Conservation (phyloP, 1,284 basidiomycete genomes). For the Trametes polyzona region DNA sequence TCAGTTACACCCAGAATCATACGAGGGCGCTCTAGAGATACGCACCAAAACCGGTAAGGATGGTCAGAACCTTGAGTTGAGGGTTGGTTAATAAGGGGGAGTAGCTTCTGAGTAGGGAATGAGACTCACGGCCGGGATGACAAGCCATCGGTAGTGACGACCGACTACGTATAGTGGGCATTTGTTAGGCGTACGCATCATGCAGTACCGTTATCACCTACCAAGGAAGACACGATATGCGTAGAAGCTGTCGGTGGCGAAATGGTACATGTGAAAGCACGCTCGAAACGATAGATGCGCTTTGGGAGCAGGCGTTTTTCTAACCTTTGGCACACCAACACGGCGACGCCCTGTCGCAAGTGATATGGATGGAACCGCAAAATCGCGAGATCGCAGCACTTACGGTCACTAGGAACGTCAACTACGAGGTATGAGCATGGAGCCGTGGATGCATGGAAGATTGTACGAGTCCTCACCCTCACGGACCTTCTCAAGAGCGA, state of each 20-base stretch:
- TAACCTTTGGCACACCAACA: not conserved
- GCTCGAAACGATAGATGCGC: no score
- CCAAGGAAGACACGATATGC: not conserved
- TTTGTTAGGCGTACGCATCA: not conserved
- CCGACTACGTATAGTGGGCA: not conserved
- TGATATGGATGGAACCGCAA: no score
- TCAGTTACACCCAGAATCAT: no score
- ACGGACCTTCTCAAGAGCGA: not conserved
- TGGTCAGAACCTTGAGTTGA: no score
- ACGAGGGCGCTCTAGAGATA: no score
- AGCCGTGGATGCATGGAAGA: no score
- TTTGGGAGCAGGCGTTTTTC: not conserved
- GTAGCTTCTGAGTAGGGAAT: not conserved
- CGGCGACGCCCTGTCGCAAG: not conserved
- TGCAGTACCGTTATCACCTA: not conserved
- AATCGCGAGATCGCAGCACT: not conserved
- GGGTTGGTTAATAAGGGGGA: no score
- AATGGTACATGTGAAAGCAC: not conserved
- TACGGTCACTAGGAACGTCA: conserved; percentile 1
- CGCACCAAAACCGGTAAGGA: no score
- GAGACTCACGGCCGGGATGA: not conserved
- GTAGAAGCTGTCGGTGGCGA: not conserved
- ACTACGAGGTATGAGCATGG: not conserved
- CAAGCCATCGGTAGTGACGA: conserved; percentile 1
- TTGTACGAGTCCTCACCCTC: no score